A percentile compares a stretch with the other conserved stretches of the same genome.
Evolutionary conservation across 192 early-diverging fungal genomes (phyloP).

Genomic region (Rhizophagus sp.): DNA sequence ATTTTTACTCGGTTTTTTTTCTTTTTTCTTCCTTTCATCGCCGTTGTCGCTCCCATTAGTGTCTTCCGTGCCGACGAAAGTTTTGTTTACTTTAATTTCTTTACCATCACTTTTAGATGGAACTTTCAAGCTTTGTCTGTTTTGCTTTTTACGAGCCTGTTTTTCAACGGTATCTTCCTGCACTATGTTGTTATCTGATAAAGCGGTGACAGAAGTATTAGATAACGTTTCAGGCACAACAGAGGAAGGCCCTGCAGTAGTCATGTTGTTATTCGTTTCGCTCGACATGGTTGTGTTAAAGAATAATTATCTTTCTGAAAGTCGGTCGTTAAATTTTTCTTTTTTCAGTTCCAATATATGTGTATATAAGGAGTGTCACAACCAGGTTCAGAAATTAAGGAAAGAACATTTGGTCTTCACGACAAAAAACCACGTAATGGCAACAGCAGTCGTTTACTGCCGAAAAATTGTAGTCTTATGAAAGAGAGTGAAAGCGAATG

Average conservation of each 20-base stretch:
- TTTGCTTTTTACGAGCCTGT: conserved; percentile 28
- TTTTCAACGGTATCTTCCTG: conserved; percentile 22
- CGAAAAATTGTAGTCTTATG: not conserved
- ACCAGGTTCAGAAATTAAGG: conserved; percentile 23
- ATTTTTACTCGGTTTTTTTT: conserved; percentile 25
- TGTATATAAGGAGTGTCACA: conserved; percentile 11
- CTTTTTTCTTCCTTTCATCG: conserved; percentile 30
- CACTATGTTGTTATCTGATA: not conserved
- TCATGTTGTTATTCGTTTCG: conserved; percentile 1
- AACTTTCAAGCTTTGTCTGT: conserved; percentile 17
- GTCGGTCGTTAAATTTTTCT: not conserved
- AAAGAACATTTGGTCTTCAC: conserved; percentile 16
- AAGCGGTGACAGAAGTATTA: not conserved
- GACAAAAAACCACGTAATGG: not conserved
- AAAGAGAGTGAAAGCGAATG: not conserved
- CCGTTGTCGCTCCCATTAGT: not conserved
- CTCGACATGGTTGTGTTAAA: conserved; percentile 23
- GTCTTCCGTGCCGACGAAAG: not conserved
- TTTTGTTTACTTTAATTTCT: conserved; percentile 15
- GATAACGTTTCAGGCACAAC: not conserved
- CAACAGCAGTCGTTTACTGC: not conserved
- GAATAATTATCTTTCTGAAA: not conserved
- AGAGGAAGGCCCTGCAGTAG: not conserved
- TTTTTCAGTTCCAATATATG: conserved; percentile 4
- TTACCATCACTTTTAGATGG: conserved; percentile 9